Conservation (phyloP, 805 yeast species). For the Saccharomycopsis fermentans region DNA sequence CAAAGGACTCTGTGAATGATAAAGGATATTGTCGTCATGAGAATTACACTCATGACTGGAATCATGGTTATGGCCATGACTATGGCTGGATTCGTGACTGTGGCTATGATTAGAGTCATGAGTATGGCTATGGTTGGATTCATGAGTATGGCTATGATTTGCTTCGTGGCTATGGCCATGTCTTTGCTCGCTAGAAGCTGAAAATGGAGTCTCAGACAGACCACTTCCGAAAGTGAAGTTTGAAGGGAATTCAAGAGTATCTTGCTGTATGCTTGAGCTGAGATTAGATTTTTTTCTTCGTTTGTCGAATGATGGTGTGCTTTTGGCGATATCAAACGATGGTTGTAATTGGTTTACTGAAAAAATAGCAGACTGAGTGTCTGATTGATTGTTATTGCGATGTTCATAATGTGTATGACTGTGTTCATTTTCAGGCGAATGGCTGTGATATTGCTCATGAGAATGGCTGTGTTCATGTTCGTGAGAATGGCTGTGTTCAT, state of each 20-base stretch:
- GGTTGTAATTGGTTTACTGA: not conserved
- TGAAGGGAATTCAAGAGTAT: not conserved
- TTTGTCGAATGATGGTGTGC: too few species aligned
- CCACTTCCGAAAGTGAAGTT: not conserved
- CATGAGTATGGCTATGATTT: conserved; percentile 8
- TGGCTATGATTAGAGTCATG: conserved; percentile 16
- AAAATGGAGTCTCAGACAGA: conserved; percentile 9
- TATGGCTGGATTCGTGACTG: conserved; percentile 16
- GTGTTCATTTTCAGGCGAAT: too few species aligned
- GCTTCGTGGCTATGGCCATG: conserved; percentile 8
- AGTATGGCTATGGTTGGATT: conserved; percentile 16
- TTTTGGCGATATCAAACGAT: too few species aligned
- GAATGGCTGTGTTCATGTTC: not conserved
- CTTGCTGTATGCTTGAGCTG: not conserved
- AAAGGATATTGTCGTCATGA: not conserved
- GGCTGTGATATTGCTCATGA: too few species aligned
- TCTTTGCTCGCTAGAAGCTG: too few species aligned
- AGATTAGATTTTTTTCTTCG: not conserved
- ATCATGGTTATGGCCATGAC: conserved; percentile 22
- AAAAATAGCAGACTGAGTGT: not conserved
- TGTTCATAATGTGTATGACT: too few species aligned
- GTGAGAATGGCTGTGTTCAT: not conserved
- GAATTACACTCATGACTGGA: not conserved
- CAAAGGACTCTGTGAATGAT: conserved; percentile 4
- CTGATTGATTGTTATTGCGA: not conserved